phyloP scores from a whole-genome alignment of 257 asterid species.

The Fraxinus anomala region DNA sequence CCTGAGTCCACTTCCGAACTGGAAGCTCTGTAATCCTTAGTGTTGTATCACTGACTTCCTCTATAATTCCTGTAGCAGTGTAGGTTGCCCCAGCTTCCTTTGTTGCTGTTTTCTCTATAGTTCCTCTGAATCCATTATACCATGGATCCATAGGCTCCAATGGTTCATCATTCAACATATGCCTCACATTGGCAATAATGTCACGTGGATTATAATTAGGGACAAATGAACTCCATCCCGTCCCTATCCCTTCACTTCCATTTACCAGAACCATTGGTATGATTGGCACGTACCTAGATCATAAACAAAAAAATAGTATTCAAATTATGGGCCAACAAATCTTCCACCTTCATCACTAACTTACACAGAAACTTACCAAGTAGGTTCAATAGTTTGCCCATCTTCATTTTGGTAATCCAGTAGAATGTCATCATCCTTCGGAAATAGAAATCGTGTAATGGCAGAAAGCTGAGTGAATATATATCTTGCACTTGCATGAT shows the following conservation, averaged over 20 bases:
- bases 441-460: constrained; percentile 73
- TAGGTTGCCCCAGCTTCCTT: constrained; percentile 68
- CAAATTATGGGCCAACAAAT: constrained; percentile 1
- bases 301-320: constrained; percentile 19
- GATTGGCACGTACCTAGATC: constrained; percentile 74
- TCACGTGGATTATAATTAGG: constrained; percentile 91
- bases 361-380: constrained; percentile 53
- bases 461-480: constrained; percentile 72
- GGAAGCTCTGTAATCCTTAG: constrained; percentile 84
- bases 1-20: constrained; percentile 77
- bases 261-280: constrained; percentile 61
- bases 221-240: constrained; percentile 89
- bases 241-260: constrained; percentile 96
- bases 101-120: constrained; percentile 63
- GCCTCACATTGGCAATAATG: constrained; percentile 73
- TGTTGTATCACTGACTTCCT: constrained; percentile 69
- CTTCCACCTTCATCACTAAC: not conserved
- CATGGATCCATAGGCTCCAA: constrained; percentile 89
- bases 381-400: constrained; percentile 89
- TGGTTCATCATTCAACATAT: constrained; percentile 66
- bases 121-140: constrained; percentile 85
- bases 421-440: constrained; percentile 80
- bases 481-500: constrained; percentile 95
- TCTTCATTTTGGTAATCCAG: constrained; percentile 88
- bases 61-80: constrained; percentile 69